Base-by-base conservation (phyloP, 139 green algal genomes). In the Picocystis salinarum region DNA sequence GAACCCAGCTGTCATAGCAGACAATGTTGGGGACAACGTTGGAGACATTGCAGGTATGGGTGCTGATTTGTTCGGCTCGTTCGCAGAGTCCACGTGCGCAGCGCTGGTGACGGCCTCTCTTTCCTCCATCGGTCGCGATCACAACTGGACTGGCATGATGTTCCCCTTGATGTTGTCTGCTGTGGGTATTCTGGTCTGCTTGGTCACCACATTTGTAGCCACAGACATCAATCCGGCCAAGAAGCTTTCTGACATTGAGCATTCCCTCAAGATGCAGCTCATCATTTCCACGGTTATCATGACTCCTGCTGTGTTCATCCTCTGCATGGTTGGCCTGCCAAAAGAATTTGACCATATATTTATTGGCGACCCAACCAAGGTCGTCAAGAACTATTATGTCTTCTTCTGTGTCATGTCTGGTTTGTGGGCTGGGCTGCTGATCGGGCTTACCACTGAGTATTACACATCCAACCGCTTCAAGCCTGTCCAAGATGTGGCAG, bases 11-110 rank as follows among this genome's bases (percentile, higher is more conserved):
- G 81, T 91, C 17, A 93, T 95, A 71, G 83, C 83, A 40, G 85
- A 96, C 83, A 96, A 96, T 46, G 86, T 96, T 31, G 86, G 86
- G 40, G 86, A 96, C 75, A 96, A 95, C 48, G 86, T 96, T 22
- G 86, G 86, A 31, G 86, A 96, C 62, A 93, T 96, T 53, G 86
- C 86, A 34, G 86, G 86, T 51, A 96, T 96, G 86, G 86, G 86
- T 33, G 78, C 86, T 33, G 86, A 96, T 47, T 73, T 96, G 45
- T 96, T 96, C 40, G 86, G 86, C 39, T 93, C 80, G 7, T 94
- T 96, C 46, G 85, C 80, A 25, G 85, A 96, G 71, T n/a, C n/a
- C n/a, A n/a, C n/a, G n/a, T n/a, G n/a, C n/a, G 85, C 85, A 17
- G 85, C 85, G 0, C 77, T 96, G 20, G 80, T 94, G 13, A 68